Conservation (phyloP, 2,329 filamentous ascomycete genomes). For the Cryphonectria nitschkei region DNA sequence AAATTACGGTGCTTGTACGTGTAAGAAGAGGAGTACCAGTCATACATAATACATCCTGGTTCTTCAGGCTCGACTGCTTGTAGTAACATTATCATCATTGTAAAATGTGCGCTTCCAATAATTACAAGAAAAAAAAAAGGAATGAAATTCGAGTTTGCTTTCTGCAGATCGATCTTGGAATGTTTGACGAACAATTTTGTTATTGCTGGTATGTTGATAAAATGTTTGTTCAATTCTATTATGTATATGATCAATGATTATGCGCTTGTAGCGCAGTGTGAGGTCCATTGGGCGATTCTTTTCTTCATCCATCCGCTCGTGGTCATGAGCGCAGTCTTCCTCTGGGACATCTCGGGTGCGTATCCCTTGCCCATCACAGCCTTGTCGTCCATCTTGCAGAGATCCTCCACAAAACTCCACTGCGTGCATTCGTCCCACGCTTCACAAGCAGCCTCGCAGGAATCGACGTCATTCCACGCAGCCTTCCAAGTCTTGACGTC, state of each 20-base stretch:
- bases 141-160: not conserved
- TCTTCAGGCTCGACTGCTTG: too few relatives aligned
- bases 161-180: not conserved
- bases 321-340: slow-evolving; percentile 34
- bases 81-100: too few relatives aligned
- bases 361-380: slow-evolving; percentile 33
- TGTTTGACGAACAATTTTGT: not conserved
- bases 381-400: slow-evolving; percentile 35
- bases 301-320: slow-evolving; percentile 34
- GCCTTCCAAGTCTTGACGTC: slow-evolving; percentile 31
- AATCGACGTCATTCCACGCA: slow-evolving; percentile 35
- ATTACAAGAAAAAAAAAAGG: too few relatives aligned
- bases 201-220: not conserved
- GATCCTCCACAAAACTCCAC: slow-evolving; percentile 36
- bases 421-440: slow-evolving; percentile 35
- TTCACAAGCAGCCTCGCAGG: slow-evolving; percentile 34
- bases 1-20: too few relatives aligned
- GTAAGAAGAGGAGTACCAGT: not conserved
- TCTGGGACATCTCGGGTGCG: slow-evolving; percentile 32
- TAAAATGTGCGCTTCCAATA: too few relatives aligned
- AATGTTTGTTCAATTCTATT: not conserved
- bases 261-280: not conserved
- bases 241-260: not conserved
- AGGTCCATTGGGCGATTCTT: slow-evolving; percentile 11
- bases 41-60: too few relatives aligned